Base-by-base conservation (phyloP, 2,329 filamentous ascomycete genomes). In the Neofusicoccum laricinum region DNA sequence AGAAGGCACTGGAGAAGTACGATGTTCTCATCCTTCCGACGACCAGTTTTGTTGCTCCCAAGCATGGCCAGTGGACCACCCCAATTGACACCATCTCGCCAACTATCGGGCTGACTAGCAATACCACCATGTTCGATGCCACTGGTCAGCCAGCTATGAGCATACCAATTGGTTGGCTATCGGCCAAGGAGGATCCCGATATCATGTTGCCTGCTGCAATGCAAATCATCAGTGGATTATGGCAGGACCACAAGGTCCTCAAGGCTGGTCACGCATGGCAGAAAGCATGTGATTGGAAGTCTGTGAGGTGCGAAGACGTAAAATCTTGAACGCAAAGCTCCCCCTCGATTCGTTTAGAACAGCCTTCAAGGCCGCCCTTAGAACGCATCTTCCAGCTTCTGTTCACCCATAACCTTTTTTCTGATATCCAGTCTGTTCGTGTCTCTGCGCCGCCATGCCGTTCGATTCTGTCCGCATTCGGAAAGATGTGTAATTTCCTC, bases 11-110 rank as follows among this genome's bases (percentile, higher is more conserved):
- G 30, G 65, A 74, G 17, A 67, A 69, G 8, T 77, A 75, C 34
- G 79, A 81, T 61, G 66, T 80, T 0, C 67, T 82, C 40, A 67
- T 81, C 3, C 77, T 79, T 74, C 80, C 79, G 1, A 78, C 76
- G 1, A 74, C 72, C 14, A 61, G 58, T n/a, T 61, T 61, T n/a
- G 58, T 61, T 32, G 58, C 58, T 14, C 45, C 58, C 3, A 50
- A 49, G 12, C 58, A 61, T 14, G 58, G 58, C 70, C 32, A 70
- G 70, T 15, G 69, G 69, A 15, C 70, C 0, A 71, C 74, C 49
- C 64, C 67, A 6, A 66, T 69, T 2, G 73, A 69, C 67, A 72
- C 70, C 32, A 72, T 73, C 34, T 66, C 70, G 15, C 71, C 72
- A 6, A 71, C 72, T 49, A 68, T 70, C 3, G 71, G 70, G 1